A percentile compares a stretch with the other conserved stretches of the same genome.
Conservation (phyloP, 495 filamentous ascomycete species). For the Penicillium fimorum region DNA sequence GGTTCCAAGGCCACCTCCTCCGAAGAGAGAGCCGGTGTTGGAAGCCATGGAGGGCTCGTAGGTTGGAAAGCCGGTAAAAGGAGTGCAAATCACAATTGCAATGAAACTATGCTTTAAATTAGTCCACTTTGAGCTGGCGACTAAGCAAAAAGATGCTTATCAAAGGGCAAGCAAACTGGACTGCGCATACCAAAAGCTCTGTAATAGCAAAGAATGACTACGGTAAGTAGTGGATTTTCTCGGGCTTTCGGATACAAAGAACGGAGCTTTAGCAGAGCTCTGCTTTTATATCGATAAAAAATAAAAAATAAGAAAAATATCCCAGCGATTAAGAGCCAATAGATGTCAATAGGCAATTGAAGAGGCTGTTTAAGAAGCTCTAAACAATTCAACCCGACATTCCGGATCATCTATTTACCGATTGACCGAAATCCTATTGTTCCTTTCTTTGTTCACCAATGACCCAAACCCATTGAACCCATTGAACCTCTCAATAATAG, state of each 20-base stretch:
- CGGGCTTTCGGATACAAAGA: not conserved
- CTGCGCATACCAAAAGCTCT: conserved; percentile 1
- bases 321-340: not conserved
- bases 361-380: conserved; percentile 16
- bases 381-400: conserved; percentile 23
- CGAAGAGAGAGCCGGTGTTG: conserved; percentile 37
- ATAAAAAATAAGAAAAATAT: too few species aligned
- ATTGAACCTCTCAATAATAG: not conserved
- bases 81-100: not conserved
- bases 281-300: not conserved
- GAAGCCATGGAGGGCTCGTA: conserved; percentile 21
- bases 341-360: not conserved
- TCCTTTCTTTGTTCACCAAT: not conserved
- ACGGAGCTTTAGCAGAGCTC: not conserved
- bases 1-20: conserved; percentile 32
- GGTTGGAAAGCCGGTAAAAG: not conserved
- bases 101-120: not conserved
- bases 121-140: not conserved
- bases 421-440: conserved; percentile 1
- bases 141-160: conserved; percentile 5
- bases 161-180: conserved; percentile 18
- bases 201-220: not conserved
- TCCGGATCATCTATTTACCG: conserved; percentile 27
- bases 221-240: not conserved
- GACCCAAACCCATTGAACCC: not conserved